These are phyloP conservation scores for Lactuca saligna DNA, from an alignment of 129 eudicot species.

Conservation along the genomic window DNA sequence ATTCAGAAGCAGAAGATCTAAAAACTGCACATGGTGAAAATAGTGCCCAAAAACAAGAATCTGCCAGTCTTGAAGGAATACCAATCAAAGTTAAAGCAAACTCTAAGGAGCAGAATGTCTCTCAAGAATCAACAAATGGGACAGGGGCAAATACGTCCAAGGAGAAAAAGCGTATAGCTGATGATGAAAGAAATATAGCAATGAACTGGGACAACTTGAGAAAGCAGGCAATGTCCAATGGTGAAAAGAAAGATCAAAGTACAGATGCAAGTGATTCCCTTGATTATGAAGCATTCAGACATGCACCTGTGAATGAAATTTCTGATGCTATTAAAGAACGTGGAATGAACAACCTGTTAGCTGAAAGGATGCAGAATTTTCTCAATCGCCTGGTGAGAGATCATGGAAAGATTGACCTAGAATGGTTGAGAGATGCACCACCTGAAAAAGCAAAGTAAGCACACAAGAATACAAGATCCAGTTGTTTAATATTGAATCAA, in stretches of 20 bases:
- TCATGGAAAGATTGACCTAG: constrained; percentile 79
- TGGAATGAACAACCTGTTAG: constrained; percentile 96
- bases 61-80: constrained; percentile 12
- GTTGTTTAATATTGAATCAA: neutral
- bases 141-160: constrained; percentile 30
- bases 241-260: constrained; percentile 49
- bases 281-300: constrained; percentile 80
- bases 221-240: constrained; percentile 47
- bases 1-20: constrained; percentile 57
- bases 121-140: constrained; percentile 32
- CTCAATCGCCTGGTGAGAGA: constrained; percentile 77
- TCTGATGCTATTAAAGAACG: constrained; percentile 77
- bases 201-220: constrained; percentile 85
- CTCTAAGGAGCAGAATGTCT: constrained; percentile 33
- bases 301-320: constrained; percentile 65
- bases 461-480: neutral
- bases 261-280: constrained; percentile 60
- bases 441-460: constrained; percentile 88
- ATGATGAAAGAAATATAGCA: constrained; percentile 42
- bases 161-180: constrained; percentile 48
- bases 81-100: constrained; percentile 21
- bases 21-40: constrained; percentile 24
- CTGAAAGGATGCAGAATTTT: constrained; percentile 84
- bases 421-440: constrained; percentile 89
- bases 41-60: neutral